Evolutionary conservation across 2,329 filamentous ascomycete genomes (phyloP), one percentile per base, ranked within the genome.

Genomic region (Hypoxylon sp.): DNA sequence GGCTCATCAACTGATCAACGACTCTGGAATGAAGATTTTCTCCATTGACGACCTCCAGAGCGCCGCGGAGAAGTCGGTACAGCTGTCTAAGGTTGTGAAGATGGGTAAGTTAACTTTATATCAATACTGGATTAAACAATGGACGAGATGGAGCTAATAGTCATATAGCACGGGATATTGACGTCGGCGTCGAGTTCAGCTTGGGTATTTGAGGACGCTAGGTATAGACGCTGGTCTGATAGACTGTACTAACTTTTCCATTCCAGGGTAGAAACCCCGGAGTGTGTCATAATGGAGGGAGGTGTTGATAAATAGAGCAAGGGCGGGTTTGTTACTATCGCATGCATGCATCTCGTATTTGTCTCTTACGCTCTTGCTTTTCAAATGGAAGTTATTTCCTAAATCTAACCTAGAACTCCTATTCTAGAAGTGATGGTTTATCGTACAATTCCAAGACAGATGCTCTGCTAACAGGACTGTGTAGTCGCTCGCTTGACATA

Each of bases 71-170:
- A 98, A 97, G 88, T 92, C 94, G 31, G 96, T 99, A 73, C 95
- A 99, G 84, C 95, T 99, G 83, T 98, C 94, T 78, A 98, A 98
- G 90, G 93, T 99, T 75, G 96, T 99, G 78, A 98, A 98, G 91
- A 92, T 97, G 91, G 93, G 91, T 93, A 85, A 86, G 91, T 88
- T 52, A 54, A 33, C 5, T 10, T 17, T 39, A 19, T 14, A 33
- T 22, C 29, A 26, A 13, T 11, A 44, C 37, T n/a, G 47, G 6
- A 31, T 19, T 9, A 6, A 50, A 51, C 14, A 14, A 39, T 39
- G 35, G n/a, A 46, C 26, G 14, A 50, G 8, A 57, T 58, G 22
- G 57, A 35, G 26, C 76, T 78, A 77, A 77, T 70, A 54, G 50
- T 29, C 48, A 47, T 65, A 58, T 75, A 92, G 93, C 96, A 77